Evolutionary conservation across 768 basidiomycete species (phyloP).

Genomic region (Boletus vinaceobasis): DNA sequence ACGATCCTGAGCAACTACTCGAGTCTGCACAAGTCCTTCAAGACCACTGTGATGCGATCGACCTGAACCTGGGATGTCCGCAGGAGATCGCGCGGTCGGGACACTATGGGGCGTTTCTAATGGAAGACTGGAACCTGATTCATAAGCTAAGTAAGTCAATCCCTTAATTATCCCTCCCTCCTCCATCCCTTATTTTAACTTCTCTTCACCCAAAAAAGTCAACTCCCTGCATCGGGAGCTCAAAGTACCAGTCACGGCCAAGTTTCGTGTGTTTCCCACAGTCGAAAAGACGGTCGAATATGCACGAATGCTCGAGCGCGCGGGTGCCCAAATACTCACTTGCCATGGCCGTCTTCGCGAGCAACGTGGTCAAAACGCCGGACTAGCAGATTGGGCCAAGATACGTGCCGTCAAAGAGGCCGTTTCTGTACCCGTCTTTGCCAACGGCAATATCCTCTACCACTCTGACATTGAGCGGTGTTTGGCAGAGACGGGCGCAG

Average conservation of each 20-base stretch:
- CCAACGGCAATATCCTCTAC: constrained; percentile 94
- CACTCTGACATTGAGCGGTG: constrained; percentile 79
- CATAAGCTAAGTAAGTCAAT: constrained; percentile 62
- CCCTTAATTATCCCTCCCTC: neutral
- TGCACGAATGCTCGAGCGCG: constrained; percentile 91
- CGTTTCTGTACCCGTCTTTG: constrained; percentile 90
- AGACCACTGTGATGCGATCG: constrained; percentile 84
- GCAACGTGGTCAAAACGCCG: constrained; percentile 83
- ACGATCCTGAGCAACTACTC: constrained; percentile 77
- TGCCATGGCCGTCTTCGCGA: constrained; percentile 91
- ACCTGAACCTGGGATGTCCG: constrained; percentile 92
- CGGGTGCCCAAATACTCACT: constrained; percentile 92
- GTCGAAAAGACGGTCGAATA: constrained; percentile 89
- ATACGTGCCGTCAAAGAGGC: constrained; percentile 89
- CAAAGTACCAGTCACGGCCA: constrained; percentile 90
- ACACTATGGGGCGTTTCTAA: constrained; percentile 84
- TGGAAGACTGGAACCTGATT: constrained; percentile 94
- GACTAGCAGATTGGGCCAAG: constrained; percentile 85
- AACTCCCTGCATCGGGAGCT: constrained; percentile 82
- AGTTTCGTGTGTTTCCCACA: constrained; percentile 88
- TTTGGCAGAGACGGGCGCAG: constrained; percentile 79
- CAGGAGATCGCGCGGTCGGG: constrained; percentile 92
- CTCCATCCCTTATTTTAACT: neutral
- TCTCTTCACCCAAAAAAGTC: constrained; percentile 45
- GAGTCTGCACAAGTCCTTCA: constrained; percentile 75